Base-by-base conservation (phyloP, 2,329 filamentous ascomycete genomes). In the Fusarium brachygibbosum region DNA sequence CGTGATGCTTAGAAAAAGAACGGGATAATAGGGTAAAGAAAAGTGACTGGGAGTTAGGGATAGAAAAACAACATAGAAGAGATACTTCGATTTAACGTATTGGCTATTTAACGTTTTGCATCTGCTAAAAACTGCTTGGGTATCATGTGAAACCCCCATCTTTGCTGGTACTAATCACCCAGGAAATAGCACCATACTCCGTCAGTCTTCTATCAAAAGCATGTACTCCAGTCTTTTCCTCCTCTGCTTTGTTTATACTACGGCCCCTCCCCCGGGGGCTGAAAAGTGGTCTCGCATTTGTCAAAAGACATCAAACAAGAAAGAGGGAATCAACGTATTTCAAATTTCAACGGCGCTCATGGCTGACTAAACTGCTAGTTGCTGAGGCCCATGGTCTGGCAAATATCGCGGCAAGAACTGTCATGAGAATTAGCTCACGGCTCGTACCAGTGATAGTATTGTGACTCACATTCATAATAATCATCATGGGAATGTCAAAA, bases 401-500 rank as follows among this genome's bases (percentile, higher is more conserved):
- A 86, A 86, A 70, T 88, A 89, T 75, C 87, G 85, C 48, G 87
- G 87, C 57, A 89, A 75, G 72, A 89, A 89, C 87, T 89, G 63
- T 5, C 38, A 29, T 17, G 6, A 14, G 40, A 19, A 66, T 68
- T 51, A 57, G 45, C 14, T 48, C 8, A 16, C 8, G 17, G 17
- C 7, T 21, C 12, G 7, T 12, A 14, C 14, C 19, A 16, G 19
- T 21, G 28, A 28, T n/a, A 14, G 9, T 19, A 13, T 7, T 10
- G 38, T 21, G 34, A 90, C 94, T 91, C 80, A 98, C 96, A 83
- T 98, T 98, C 84, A 98, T 95, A 76, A 98, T 93, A 79, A 98
- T 97, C 82, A 98, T 86, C 93, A 98, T 97, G 23, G 96, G 96
- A 80, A 98, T 97, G 82, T 98, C 95, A 82, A 98, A 98, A 40